Evolutionary conservation across 345 rosid species (phyloP).

Genomic region (Citropsis articulata): DNA sequence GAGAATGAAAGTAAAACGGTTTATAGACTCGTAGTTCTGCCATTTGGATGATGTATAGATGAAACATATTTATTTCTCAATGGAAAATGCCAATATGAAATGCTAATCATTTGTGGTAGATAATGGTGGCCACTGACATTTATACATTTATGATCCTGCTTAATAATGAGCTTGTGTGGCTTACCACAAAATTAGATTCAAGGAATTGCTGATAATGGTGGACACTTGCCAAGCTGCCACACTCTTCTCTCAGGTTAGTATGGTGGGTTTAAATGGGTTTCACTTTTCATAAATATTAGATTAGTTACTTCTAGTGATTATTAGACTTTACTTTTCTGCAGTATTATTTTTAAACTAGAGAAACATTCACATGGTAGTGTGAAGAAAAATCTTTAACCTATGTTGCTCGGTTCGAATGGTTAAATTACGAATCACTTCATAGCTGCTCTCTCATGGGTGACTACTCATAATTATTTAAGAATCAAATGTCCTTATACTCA

Average conservation of each 20-base stretch:
- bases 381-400: neutral
- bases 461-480: neutral
- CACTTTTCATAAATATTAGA: neutral
- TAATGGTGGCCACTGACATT: neutral
- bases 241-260: conserved; percentile 82
- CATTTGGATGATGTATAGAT: neutral
- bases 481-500: neutral
- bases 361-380: neutral
- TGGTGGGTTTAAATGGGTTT: conserved; percentile 3
- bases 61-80: neutral
- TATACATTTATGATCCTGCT: neutral
- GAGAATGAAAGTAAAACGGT: neutral
- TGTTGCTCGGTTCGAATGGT: neutral
- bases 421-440: neutral
- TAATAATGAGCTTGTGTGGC: neutral
- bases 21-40: neutral
- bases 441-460: neutral
- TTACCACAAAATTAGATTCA: conserved; percentile 56
- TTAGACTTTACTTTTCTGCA: neutral
- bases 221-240: conserved; percentile 99
- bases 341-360: neutral
- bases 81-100: neutral
- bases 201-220: conserved; percentile 97
- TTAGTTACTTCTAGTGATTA: neutral
- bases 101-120: neutral